Conservation (phyloP, 352 stramenopile species). For the Discostella stelligera region DNA sequence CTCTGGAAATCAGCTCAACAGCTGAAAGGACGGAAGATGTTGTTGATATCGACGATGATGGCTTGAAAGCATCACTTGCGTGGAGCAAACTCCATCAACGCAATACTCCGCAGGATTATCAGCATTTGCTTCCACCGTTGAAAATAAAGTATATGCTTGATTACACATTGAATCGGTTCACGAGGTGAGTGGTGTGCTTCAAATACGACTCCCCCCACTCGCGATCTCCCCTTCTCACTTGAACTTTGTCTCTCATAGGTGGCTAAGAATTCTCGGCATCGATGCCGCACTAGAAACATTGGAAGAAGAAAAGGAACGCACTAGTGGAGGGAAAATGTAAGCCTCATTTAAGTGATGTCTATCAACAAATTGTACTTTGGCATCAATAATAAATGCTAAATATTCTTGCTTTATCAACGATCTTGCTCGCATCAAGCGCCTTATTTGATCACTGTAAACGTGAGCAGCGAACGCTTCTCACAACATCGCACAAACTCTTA, state of each 20-base stretch:
- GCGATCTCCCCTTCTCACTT: neutral
- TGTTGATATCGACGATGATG: neutral
- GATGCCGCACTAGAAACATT: conserved; percentile 79
- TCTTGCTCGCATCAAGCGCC: conserved; percentile 14
- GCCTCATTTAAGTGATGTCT: neutral
- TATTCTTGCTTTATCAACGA: neutral
- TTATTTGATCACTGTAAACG: conserved; percentile 74
- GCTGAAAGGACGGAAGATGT: conserved; percentile 2
- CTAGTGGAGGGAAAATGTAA: conserved; percentile 60
- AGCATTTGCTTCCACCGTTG: conserved; percentile 31
- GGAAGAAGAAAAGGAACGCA: conserved; percentile 71
- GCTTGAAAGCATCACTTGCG: conserved; percentile 29
- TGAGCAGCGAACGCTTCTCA: conserved; percentile 72
- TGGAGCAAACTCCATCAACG: conserved; percentile 25
- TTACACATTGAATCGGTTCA: conserved; percentile 77
- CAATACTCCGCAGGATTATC: conserved; percentile 49
- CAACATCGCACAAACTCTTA: conserved; percentile 75
- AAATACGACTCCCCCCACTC: neutral
- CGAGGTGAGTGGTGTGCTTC: conserved; percentile 30
- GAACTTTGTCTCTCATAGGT: conserved; percentile 28
- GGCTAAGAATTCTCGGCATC: conserved; percentile 77
- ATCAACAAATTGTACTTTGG: neutral
- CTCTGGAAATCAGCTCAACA: conserved; percentile 6
- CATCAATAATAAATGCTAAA: neutral
- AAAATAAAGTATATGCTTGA: conserved; percentile 69